A percentile compares a stretch with the other conserved stretches of the same genome.
Conservation (phyloP, 2,329 filamentous ascomycete species). For the Neonectria coccinea region DNA sequence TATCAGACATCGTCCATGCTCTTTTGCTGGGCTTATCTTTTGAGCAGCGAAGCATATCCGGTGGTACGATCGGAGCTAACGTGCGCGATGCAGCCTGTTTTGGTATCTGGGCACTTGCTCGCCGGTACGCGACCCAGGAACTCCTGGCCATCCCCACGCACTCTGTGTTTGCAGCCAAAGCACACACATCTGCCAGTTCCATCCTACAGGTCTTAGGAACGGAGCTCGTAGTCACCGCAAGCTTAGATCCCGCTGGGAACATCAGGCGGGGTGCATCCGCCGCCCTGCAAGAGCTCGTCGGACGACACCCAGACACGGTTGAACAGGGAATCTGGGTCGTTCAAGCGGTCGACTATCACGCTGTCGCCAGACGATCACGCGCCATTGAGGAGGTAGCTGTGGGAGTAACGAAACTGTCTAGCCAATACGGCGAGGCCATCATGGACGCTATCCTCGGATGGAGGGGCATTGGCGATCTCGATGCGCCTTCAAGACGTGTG, state of each 20-base stretch:
- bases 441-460: conserved; percentile 80
- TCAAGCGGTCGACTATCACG: conserved; percentile 92
- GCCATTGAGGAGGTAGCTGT: conserved; percentile 83
- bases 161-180: conserved; percentile 56
- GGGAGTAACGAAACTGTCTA: conserved; percentile 73
- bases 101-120: conserved; percentile 91
- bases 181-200: conserved; percentile 53
- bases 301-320: conserved; percentile 89
- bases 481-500: conserved; percentile 77
- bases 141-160: conserved; percentile 71
- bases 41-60: conserved; percentile 87
- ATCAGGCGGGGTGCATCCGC: conserved; percentile 93
- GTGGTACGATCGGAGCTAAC: conserved; percentile 87
- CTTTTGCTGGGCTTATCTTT: conserved; percentile 86
- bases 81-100: conserved; percentile 97
- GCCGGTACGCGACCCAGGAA: conserved; percentile 86
- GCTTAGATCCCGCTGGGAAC: conserved; percentile 90
- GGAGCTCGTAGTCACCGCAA: conserved; percentile 84
- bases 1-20: conserved; percentile 80
- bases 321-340: conserved; percentile 85
- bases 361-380: conserved; percentile 86
- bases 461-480: conserved; percentile 87
- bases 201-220: conserved; percentile 83
- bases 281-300: conserved; percentile 92
- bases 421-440: conserved; percentile 77